A percentile compares a stretch with the other conserved stretches of the same genome.
These are phyloP conservation scores for Plantago major DNA, from an alignment of 257 asterid genomes.

Conservation along the genomic window DNA sequence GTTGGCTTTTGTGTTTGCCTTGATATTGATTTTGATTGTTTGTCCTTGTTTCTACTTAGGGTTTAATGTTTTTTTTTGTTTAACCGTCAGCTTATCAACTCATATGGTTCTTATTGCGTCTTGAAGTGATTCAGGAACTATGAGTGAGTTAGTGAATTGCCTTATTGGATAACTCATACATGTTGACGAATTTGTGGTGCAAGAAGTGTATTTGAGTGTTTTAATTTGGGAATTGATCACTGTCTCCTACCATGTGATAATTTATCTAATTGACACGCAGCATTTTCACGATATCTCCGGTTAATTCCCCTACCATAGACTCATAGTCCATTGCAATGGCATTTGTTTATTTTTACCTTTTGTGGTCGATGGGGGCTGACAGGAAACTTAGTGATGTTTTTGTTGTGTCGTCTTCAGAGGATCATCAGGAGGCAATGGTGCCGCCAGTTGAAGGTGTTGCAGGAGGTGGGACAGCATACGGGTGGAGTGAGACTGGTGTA, in stretches of 20 bases:
- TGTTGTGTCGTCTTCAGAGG: conserved; percentile 37
- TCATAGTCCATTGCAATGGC: background rate
- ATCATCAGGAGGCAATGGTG: conserved; percentile 48
- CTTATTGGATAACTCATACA: no score
- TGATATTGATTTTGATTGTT: no score
- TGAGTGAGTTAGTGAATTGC: no score
- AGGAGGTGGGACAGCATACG: conserved; percentile 97
- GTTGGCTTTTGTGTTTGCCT: no score
- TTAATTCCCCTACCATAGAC: conserved; percentile 5
- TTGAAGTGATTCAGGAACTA: no score
- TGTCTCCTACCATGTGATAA: background rate
- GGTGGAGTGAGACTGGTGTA: conserved; percentile 70
- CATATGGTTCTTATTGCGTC: no score
- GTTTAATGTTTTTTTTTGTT: no score
- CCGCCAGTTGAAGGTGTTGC: conserved; percentile 99
- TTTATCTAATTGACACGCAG: background rate
- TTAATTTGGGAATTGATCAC: background rate
- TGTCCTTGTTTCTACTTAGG: no score
- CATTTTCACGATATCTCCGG: background rate
- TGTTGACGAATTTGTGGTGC: no score
- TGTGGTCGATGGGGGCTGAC: background rate
- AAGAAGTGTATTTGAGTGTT: background rate
- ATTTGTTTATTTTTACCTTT: background rate
- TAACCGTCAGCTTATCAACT: no score
- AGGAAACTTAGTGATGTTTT: conserved; percentile 8